Percentiles rank a stretch among this genome's conserved stretches.
Conservation (phyloP, 345 rosid species). For the Brassica cretica region DNA sequence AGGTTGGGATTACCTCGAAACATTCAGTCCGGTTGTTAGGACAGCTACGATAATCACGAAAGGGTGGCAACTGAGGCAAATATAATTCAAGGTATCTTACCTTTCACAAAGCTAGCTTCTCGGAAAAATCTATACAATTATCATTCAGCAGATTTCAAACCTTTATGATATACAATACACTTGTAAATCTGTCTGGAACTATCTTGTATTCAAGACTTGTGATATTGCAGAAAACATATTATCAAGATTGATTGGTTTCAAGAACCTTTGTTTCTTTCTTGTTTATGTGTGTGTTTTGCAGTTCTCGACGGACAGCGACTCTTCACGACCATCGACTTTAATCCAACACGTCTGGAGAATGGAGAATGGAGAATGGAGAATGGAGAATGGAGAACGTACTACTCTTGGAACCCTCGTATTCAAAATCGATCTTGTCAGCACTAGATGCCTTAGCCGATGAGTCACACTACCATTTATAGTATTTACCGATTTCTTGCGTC, state of each 20-base stretch:
- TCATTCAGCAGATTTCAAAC: not conserved
- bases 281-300: slow-evolving; percentile 28
- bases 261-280: not conserved
- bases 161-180: not conserved
- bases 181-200: not conserved
- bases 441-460: slow-evolving; percentile 38
- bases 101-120: not conserved
- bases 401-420: slow-evolving; percentile 70
- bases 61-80: no score
- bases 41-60: no score
- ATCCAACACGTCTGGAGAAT: slow-evolving; percentile 78
- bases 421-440: slow-evolving; percentile 60
- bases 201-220: not conserved
- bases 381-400: slow-evolving; percentile 82
- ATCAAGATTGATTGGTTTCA: not conserved
- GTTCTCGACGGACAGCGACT: slow-evolving; percentile 84
- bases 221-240: not conserved
- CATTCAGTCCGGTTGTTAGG: no score
- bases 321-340: slow-evolving; percentile 70
- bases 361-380: slow-evolving; percentile 87
- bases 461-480: slow-evolving; percentile 12
- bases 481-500: not conserved
- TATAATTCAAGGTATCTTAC: no score
- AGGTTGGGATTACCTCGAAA: no score
- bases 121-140: not conserved